These are phyloP conservation scores for Candida xyloterini DNA, from an alignment of 805 yeast genomes.

Conservation along the genomic window DNA sequence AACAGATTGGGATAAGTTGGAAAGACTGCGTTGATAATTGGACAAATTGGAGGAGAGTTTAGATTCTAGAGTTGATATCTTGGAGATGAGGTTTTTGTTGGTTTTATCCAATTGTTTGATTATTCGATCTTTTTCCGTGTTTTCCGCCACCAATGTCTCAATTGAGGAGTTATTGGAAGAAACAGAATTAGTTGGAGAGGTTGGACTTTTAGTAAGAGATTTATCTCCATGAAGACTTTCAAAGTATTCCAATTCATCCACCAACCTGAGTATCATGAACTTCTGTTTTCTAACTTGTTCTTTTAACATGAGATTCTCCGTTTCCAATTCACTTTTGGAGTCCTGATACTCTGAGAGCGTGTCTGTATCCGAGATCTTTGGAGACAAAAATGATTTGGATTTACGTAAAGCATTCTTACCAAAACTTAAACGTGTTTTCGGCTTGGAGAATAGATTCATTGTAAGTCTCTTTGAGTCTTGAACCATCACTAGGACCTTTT, in stretches of 20 bases:
- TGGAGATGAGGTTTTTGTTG: constrained; percentile 6
- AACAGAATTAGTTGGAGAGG: constrained; percentile 10
- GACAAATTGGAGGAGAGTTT: constrained; percentile 12
- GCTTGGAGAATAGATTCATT: constrained; percentile 8
- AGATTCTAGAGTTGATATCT: constrained; percentile 18
- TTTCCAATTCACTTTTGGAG: constrained; percentile 6
- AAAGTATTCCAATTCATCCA: constrained; percentile 21
- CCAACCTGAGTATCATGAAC: constrained; percentile 21
- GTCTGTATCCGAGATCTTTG: not conserved
- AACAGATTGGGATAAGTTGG: constrained; percentile 21
- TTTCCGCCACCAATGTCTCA: constrained; percentile 14
- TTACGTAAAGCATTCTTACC: not conserved
- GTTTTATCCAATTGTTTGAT: constrained; percentile 8
- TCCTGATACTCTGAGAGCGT: not conserved
- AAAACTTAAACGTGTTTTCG: constrained; percentile 6
- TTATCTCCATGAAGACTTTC: constrained; percentile 2
- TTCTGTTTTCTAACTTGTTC: constrained; percentile 31
- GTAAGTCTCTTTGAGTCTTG: constrained; percentile 2
- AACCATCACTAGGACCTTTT: not conserved
- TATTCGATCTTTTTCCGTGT: constrained; percentile 4
- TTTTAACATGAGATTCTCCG: constrained; percentile 21
- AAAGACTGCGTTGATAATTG: constrained; percentile 18
- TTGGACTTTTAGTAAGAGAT: constrained; percentile 1
- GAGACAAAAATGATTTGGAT: constrained; percentile 1
- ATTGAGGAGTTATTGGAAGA: constrained; percentile 13